Evolutionary conservation across 352 stramenopile genomes (phyloP).

Genomic region (Pythium aphanidermatum): DNA sequence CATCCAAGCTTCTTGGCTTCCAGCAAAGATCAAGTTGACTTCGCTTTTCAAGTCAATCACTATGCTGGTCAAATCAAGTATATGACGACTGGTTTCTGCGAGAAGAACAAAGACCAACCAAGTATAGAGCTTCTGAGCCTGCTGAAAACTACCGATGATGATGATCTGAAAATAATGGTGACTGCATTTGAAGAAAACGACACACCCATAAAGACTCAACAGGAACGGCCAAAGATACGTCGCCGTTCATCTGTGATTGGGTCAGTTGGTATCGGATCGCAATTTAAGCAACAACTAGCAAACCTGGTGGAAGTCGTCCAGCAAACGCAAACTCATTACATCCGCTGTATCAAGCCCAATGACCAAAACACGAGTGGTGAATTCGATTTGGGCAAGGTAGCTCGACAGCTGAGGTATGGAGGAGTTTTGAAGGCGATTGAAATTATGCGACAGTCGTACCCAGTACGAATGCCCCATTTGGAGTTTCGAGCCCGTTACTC

Average conservation of each 20-base stretch:
- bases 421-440: slow-evolving; percentile 81
- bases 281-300: slow-evolving; percentile 93
- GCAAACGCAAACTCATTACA: slow-evolving; percentile 95
- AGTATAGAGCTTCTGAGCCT: slow-evolving; percentile 68
- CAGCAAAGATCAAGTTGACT: slow-evolving; percentile 59
- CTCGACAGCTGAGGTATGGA: slow-evolving; percentile 74
- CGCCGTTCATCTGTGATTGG: slow-evolving; percentile 66
- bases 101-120: slow-evolving; percentile 87
- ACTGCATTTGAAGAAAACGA: slow-evolving; percentile 65
- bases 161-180: slow-evolving; percentile 54
- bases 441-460: slow-evolving; percentile 81
- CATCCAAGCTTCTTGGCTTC: slow-evolving; percentile 55
- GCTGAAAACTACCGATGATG: slow-evolving; percentile 54
- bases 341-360: slow-evolving; percentile 99
- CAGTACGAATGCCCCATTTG: slow-evolving; percentile 64
- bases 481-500: slow-evolving; percentile 62
- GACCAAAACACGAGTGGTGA: slow-evolving; percentile 84
- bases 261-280: slow-evolving; percentile 77
- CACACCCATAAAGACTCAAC: slow-evolving; percentile 6
- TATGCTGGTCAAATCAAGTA: slow-evolving; percentile 80
- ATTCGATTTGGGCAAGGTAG: slow-evolving; percentile 85
- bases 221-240: slow-evolving; percentile 41
- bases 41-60: slow-evolving; percentile 73
- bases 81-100: slow-evolving; percentile 66
- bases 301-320: slow-evolving; percentile 92